A percentile compares a stretch with the other conserved stretches of the same genome.
phyloP scores from a whole-genome alignment of 257 asterid genomes.

The Gynochthodes officinalis region DNA sequence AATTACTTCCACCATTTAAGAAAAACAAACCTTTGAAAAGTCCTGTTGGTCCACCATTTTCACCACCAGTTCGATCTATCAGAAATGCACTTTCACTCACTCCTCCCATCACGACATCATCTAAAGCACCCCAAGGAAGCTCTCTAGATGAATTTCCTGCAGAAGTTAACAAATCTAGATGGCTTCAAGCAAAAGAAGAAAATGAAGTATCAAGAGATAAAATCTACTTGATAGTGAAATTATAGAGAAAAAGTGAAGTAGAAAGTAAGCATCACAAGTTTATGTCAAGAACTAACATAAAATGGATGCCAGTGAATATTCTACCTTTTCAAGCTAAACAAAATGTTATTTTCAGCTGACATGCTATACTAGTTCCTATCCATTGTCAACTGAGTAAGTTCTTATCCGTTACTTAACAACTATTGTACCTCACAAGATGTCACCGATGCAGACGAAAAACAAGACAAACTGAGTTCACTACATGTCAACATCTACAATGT shows the following conservation, averaged over 20 bases:
- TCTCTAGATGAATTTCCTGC: constrained; percentile 63
- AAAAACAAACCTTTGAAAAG: constrained; percentile 66
- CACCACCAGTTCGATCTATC: constrained; percentile 71
- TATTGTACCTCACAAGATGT: background rate
- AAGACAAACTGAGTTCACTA: background rate
- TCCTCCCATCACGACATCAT: constrained; percentile 99
- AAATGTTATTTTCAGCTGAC: constrained; percentile 1
- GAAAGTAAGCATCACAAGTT: background rate
- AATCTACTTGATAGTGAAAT: background rate
- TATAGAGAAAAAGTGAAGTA: background rate
- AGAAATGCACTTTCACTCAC: constrained; percentile 85
- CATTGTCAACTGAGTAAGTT: background rate
- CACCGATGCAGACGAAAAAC: background rate
- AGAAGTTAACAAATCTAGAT: constrained; percentile 16
- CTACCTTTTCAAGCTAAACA: background rate
- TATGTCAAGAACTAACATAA: background rate
- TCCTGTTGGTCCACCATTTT: constrained; percentile 81
- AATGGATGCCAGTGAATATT: background rate
- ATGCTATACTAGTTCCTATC: background rate
- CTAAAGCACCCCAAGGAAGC: constrained; percentile 92
- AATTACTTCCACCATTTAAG: background rate
- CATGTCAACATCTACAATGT: background rate
- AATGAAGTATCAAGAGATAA: background rate
- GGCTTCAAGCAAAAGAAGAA: background rate
- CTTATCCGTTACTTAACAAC: background rate